Conservation (phyloP, 2,329 filamentous ascomycete genomes). For the Sarocladium kiliense region DNA sequence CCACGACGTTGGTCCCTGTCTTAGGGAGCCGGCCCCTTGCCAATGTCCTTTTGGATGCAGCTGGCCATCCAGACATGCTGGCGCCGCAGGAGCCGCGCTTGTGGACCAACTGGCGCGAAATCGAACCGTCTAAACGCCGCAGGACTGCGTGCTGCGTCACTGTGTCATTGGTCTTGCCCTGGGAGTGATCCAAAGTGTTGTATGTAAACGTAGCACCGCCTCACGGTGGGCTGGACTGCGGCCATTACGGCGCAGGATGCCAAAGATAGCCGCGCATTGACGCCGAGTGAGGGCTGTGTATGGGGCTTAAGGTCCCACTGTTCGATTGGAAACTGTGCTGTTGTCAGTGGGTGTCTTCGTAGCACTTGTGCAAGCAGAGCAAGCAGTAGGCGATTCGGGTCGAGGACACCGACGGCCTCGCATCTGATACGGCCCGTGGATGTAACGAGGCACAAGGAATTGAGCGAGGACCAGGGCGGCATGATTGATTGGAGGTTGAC, state of each 20-base stretch:
- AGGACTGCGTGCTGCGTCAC: not conserved
- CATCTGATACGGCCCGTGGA: not conserved
- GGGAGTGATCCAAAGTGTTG: not conserved
- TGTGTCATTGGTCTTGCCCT: not conserved
- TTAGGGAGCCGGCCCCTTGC: not conserved
- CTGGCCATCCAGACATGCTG: not conserved
- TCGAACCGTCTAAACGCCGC: not conserved
- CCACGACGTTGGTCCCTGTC: not conserved
- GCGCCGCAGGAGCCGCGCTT: not conserved
- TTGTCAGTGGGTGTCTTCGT: not conserved
- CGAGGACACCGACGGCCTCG: not conserved
- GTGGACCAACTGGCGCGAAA: not conserved
- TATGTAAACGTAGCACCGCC: not conserved
- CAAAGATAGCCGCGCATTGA: slow-evolving; percentile 5
- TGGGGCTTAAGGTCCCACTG: not conserved
- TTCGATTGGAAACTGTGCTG: not conserved
- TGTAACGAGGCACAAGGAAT: not conserved
- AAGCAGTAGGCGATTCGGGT: not conserved
- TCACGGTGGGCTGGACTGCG: not conserved
- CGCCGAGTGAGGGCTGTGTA: not conserved
- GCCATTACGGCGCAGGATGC: not conserved
- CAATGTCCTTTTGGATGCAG: not conserved
- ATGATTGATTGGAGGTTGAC: not conserved
- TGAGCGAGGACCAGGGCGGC: not conserved
- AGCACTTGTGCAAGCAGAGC: not conserved